These are phyloP conservation scores for Parvularia atlantis DNA, from an alignment of 78 protist species.

Conservation along the genomic window DNA sequence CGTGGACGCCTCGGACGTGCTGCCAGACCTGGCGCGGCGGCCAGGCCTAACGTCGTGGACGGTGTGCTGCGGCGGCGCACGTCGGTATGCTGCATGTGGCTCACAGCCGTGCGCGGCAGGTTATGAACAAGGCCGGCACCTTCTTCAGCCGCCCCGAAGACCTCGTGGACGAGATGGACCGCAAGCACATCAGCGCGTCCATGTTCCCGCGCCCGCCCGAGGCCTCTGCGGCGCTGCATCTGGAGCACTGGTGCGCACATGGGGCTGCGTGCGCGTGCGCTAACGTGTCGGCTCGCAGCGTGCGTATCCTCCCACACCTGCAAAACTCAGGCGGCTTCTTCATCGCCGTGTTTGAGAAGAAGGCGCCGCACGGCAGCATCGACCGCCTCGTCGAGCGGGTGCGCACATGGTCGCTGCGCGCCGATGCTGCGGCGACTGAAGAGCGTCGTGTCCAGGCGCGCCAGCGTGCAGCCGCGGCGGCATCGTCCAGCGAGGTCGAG, in stretches of 20 bases:
- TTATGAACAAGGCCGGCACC: background rate
- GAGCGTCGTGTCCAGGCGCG: too few relatives aligned
- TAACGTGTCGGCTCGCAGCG: background rate
- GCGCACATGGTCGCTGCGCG: too few relatives aligned
- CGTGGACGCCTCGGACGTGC: constrained; percentile 47
- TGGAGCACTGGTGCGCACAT: background rate
- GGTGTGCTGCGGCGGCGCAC: constrained; percentile 8
- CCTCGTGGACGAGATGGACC: background rate
- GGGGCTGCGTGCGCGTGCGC: background rate
- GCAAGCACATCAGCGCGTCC: background rate
- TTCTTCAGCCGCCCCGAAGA: background rate
- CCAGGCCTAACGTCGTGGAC: constrained; percentile 71
- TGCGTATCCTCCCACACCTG: constrained; percentile 46
- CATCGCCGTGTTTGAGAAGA: constrained; percentile 27
- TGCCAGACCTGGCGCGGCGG: constrained; percentile 45
- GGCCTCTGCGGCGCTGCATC: background rate
- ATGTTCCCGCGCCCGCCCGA: constrained; percentile 8
- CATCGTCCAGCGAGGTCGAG: too few relatives aligned
- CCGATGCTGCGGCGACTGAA: too few relatives aligned
- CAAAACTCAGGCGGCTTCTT: constrained; percentile 67
- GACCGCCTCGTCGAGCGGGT: too few relatives aligned
- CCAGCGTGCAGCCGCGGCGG: too few relatives aligned
- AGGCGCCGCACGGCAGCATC: background rate
- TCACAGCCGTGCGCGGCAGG: background rate
- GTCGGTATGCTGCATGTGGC: background rate